Base-by-base conservation (phyloP, 2,329 filamentous ascomycete genomes). In the Aspergillus sp. region DNA sequence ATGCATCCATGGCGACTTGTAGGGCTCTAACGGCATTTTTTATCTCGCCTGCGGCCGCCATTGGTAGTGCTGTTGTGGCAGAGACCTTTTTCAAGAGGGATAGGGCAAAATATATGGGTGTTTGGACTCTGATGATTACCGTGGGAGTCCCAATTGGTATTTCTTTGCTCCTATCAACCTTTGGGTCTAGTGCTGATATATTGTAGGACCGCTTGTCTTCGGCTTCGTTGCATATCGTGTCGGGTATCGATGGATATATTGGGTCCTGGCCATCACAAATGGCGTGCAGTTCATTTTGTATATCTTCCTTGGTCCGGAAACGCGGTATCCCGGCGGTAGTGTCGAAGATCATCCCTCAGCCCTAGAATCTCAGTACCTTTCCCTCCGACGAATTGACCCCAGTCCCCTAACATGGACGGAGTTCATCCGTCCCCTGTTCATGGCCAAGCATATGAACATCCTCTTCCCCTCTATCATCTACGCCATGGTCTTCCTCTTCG, bases 201-300 rank as follows among this genome's bases (percentile, higher is more conserved):
- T 73, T 2, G 51, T 67, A 20, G 64, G 63, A 1, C 65, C 65
- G 6, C 65, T 68, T 44, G 59, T 68, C 13, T 65, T 68, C n/a
- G 64, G 65, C 1, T 67, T 68, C 35, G 78, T 82, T 1, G 73
- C 75, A 1, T 66, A 75, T 49, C 71, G 75, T 13, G 71, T 74
- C 15, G 74, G 76, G 0, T 81, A 78, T 50, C 68, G 74, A 5
- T 82, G 79, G 79, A 80, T 81, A 39, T 82, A 77, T 61, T 82
- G 74, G 72, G 73, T 76, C 27, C 65, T 81, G 6, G 76, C 77
- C 5, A 81, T 82, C 74, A 74, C 74, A 54, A 82, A 83, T 49
- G 76, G 69, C 42, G 72, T 70, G 4, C 79, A 83, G 52, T 73
- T 83, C 51, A 60, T 82, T 43, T 59, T 77, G n/a, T 82, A 82